Conservation (phyloP, 75 land plant genomes). For the Azolla pinnata region DNA sequence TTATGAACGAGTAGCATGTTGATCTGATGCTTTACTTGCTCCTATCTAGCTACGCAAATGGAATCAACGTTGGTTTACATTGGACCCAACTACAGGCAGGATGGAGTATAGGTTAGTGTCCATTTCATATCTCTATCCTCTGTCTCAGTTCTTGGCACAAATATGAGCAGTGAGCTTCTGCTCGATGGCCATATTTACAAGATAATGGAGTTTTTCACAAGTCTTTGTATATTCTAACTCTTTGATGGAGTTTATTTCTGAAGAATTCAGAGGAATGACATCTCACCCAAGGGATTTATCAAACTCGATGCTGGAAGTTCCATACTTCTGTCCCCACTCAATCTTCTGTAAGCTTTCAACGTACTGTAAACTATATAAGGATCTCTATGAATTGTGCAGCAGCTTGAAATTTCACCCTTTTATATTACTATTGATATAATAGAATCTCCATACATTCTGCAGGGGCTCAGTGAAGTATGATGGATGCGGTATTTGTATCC, state of each 20-base stretch:
- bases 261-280: constrained; percentile 74
- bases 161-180: too few relatives aligned
- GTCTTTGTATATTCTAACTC: not conserved
- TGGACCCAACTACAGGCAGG: constrained; percentile 91
- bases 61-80: constrained; percentile 92
- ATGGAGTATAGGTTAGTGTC: constrained; percentile 80
- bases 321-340: constrained; percentile 76
- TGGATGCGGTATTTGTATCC: constrained; percentile 99
- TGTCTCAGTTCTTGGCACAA: too few relatives aligned
- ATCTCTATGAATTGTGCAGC: too few relatives aligned
- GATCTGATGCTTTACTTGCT: too few relatives aligned
- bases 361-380: too few relatives aligned
- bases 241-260: not conserved
- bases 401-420: too few relatives aligned
- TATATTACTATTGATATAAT: too few relatives aligned
- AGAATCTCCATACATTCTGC: constrained; percentile 12
- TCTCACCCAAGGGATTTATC: constrained; percentile 60
- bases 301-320: constrained; percentile 82
- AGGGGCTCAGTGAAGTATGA: constrained; percentile 90
- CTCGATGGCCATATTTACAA: too few relatives aligned
- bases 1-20: too few relatives aligned
- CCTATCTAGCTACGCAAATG: constrained; percentile 86
- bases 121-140: too few relatives aligned
- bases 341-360: constrained; percentile 87
- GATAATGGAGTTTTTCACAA: constrained; percentile 3